Base-by-base conservation (phyloP, 805 yeast genomes). In the Sugiyamaella americana region DNA sequence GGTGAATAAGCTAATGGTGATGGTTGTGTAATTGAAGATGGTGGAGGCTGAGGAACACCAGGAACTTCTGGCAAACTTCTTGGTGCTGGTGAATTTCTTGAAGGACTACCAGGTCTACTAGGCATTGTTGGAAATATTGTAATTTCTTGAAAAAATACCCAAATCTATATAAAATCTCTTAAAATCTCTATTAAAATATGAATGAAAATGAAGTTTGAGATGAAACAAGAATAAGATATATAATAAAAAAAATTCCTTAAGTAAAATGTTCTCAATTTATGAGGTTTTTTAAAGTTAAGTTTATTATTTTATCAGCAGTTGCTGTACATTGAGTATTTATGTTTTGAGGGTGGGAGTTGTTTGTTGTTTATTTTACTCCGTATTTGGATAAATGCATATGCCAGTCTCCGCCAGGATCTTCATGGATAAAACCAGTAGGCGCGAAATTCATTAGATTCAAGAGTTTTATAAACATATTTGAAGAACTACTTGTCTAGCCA, bases 11-110 rank as follows among this genome's bases (percentile, higher is more conserved):
- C 44, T 8, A 47, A 38, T 1, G 53, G 46, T 16, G 37, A 17
- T 10, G 37, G 37, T 35, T 1, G 47, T 37, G 17, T 41, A 43
- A 18, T 35, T 40, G 37, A 5, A 16, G 17, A 21, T 13, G 37
- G 20, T 16, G 17, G 10, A 21, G 40, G 38, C 11, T 21, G 19
- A 6, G 46, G 13, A 29, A 37, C 39, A 16, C 49, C 44, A 11
- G 58, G 58, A 11, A 51, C 43, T n/a, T 50, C 52, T 17, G 58
- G 58, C 42, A 54, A 21, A 17, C 18, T 35, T 11, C 37, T 35
- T 6, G 37, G 37, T 17, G 20, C 20, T 6, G 37, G 37, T 17
- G 37, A 35, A 13, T 13, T 13, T 13, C 32, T 26, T 8, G 32
- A 8, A 26, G 32, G 32, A 13, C 11, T 8, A 26, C 11, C 13